Conservation (phyloP, 2,329 filamentous ascomycete genomes). For the Sporothrix pallida region DNA sequence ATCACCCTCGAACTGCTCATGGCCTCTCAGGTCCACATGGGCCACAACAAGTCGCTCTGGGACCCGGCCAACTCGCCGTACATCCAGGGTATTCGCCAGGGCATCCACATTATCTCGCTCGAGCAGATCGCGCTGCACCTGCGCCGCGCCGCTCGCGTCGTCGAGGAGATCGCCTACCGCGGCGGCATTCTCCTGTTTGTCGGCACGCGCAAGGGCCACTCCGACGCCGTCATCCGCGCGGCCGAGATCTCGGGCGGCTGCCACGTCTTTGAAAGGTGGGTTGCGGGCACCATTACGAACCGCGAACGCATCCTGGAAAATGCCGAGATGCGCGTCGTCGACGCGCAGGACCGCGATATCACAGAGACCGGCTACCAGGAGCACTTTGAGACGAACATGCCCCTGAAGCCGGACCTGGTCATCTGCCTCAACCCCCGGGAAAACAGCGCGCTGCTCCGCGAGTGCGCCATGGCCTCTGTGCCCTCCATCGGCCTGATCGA, state of each 20-base stretch:
- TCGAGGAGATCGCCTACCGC: constrained; percentile 80
- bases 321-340: constrained; percentile 74
- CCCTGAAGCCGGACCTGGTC: constrained; percentile 85
- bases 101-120: constrained; percentile 90
- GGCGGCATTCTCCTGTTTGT: constrained; percentile 91
- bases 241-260: constrained; percentile 79
- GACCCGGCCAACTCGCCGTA: constrained; percentile 93
- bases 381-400: constrained; percentile 66
- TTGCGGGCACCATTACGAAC: constrained; percentile 89
- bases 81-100: constrained; percentile 87
- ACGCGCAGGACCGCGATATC: constrained; percentile 69
- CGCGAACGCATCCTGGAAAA: constrained; percentile 82
- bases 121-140: constrained; percentile 88
- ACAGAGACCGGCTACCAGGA: constrained; percentile 65
- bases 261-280: constrained; percentile 93
- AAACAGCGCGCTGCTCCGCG: constrained; percentile 87
- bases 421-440: constrained; percentile 91
- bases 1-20: constrained; percentile 90
- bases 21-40: constrained; percentile 85
- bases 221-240: constrained; percentile 78
- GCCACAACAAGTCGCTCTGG: constrained; percentile 89
- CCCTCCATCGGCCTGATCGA: constrained; percentile 95
- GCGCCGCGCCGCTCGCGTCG: constrained; percentile 89
- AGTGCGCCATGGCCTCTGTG: constrained; percentile 85
- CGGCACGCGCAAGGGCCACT: constrained; percentile 83